These are phyloP conservation scores for Basipetospora chlamydospora DNA, from an alignment of 2,329 filamentous ascomycete genomes.

Conservation along the genomic window DNA sequence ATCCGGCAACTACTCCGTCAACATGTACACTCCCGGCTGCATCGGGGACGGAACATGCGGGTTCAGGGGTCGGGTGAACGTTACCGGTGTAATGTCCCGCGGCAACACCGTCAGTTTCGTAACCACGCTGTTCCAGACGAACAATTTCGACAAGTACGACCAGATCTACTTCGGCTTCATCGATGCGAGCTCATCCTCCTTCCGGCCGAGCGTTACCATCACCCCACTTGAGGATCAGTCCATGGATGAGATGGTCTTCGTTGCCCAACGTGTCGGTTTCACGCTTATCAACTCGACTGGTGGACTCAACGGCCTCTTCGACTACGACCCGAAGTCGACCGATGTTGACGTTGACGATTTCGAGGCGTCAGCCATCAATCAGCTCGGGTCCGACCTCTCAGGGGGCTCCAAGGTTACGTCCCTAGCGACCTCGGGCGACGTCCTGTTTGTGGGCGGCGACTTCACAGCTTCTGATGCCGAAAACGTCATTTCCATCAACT, in stretches of 20 bases:
- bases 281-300: constrained; percentile 57
- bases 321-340: constrained; percentile 53
- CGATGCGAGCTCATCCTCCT: constrained; percentile 56
- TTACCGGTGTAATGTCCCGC: constrained; percentile 57
- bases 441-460: constrained; percentile 68
- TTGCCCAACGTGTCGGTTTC: constrained; percentile 82
- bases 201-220: constrained; percentile 70
- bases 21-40: constrained; percentile 87
- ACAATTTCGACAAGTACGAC: constrained; percentile 94
- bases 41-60: constrained; percentile 61
- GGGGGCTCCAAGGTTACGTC: constrained; percentile 52
- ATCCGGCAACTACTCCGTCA: constrained; percentile 82
- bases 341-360: constrained; percentile 48
- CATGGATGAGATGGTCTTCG: constrained; percentile 52
- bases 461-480: constrained; percentile 55
- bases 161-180: constrained; percentile 77
- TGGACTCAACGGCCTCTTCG: constrained; percentile 78
- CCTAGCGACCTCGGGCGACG: constrained; percentile 49
- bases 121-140: constrained; percentile 69
- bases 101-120: constrained; percentile 31
- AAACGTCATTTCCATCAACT: constrained; percentile 65
- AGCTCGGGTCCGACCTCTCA: constrained; percentile 56
- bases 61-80: constrained; percentile 64
- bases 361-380: constrained; percentile 58
- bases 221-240: constrained; percentile 51